Evolutionary conservation across 306 rosid genomes (phyloP).

Genomic region (Cucumis sativus): DNA sequence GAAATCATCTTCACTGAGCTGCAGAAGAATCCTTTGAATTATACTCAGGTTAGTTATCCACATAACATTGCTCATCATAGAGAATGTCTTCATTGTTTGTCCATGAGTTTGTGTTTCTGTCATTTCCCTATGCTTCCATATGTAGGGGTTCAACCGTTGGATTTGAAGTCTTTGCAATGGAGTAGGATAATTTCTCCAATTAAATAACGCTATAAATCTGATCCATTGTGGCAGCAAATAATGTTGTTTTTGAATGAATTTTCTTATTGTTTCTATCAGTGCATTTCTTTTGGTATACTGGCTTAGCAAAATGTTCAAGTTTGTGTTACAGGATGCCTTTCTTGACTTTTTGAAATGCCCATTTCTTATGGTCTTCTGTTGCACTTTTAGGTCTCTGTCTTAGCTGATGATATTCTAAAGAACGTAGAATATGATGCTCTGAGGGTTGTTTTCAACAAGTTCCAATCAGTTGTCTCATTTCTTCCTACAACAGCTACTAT

Average conservation of each 20-base stretch:
- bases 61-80: neutral
- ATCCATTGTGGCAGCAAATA: neutral
- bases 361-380: constrained; percentile 7
- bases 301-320: neutral
- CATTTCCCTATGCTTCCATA: neutral
- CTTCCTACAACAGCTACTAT: constrained; percentile 64
- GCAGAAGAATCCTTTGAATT: constrained; percentile 87
- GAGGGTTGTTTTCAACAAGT: constrained; percentile 74
- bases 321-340: neutral
- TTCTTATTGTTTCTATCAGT: neutral
- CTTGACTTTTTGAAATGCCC: neutral
- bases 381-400: constrained; percentile 65
- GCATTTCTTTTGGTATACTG: neutral
- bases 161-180: neutral
- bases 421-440: constrained; percentile 88
- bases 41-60: constrained; percentile 53
- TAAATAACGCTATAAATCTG: neutral
- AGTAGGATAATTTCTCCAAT: neutral
- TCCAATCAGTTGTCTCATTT: constrained; percentile 70
- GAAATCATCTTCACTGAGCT: constrained; percentile 50
- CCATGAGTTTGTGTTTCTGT: neutral
- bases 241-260: neutral
- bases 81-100: neutral
- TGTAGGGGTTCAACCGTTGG: neutral
- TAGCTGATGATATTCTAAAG: constrained; percentile 87